Evolutionary conservation across 306 rosid species (phyloP).

Genomic region (Trifolium fragiferum): DNA sequence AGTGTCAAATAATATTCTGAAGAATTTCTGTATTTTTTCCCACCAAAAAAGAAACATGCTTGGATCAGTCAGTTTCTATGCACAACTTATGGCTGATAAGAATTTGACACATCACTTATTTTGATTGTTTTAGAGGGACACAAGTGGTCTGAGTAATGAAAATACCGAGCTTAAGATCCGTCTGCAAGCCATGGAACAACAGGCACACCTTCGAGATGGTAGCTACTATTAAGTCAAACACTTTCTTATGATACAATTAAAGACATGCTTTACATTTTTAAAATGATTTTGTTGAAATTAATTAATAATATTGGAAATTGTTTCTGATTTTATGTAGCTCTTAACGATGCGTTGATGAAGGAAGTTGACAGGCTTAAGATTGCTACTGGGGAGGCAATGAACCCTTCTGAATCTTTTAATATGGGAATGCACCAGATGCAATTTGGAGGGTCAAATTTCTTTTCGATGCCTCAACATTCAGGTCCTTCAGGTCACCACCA

Average conservation of each 20-base stretch:
- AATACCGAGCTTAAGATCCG: constrained; percentile 97
- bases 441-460: constrained; percentile 64
- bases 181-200: constrained; percentile 97
- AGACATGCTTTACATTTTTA: constrained; percentile 15
- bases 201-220: constrained; percentile 97
- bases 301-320: constrained; percentile 22
- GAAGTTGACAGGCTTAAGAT: constrained; percentile 96
- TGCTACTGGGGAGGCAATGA: constrained; percentile 88
- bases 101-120: constrained; percentile 36
- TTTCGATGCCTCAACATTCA: constrained; percentile 63
- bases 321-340: constrained; percentile 58
- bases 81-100: constrained; percentile 26
- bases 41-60: too few relatives aligned
- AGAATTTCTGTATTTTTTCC: too few relatives aligned
- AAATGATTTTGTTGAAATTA: constrained; percentile 19
- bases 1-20: constrained; percentile 10
- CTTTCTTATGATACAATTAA: constrained; percentile 23
- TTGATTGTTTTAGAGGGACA: constrained; percentile 68
- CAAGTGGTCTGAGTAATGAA: constrained; percentile 82
- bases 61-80: too few relatives aligned
- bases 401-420: constrained; percentile 74
- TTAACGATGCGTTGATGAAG: constrained; percentile 89
- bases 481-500: constrained; percentile 71
- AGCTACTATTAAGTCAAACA: constrained; percentile 34
- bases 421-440: constrained; percentile 84